Evolutionary conservation across 305 asterid species (phyloP).

Genomic region (Salvia sclarea): DNA sequence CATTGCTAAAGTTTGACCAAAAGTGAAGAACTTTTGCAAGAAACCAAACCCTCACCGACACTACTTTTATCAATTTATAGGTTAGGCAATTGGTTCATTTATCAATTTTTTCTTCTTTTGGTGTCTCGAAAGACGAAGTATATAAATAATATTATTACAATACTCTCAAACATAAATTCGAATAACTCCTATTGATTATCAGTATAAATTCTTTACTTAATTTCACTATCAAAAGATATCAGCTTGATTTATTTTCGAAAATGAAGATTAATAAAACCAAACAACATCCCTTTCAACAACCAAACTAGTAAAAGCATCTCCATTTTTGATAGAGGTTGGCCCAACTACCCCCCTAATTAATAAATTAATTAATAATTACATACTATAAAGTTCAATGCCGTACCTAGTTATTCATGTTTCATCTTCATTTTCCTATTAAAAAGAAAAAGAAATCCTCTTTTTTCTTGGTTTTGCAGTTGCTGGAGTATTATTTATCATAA

Average conservation of each 20-base stretch:
- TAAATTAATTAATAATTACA: too few species aligned
- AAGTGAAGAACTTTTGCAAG: background rate
- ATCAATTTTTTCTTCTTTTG: background rate
- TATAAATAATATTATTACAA: background rate
- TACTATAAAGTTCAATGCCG: background rate
- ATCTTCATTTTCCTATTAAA: background rate
- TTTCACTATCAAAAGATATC: background rate
- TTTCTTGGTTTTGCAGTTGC: too few species aligned
- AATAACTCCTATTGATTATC: background rate
- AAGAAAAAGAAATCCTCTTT: too few species aligned
- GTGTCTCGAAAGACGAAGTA: too few species aligned
- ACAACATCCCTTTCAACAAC: background rate
- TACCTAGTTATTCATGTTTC: background rate
- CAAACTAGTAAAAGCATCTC: slow-evolving; percentile 16
- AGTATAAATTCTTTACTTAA: background rate
- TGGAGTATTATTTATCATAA: background rate
- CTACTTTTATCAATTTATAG: background rate
- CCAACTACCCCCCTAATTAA: background rate
- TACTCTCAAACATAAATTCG: background rate
- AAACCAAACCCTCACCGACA: slow-evolving; percentile 27
- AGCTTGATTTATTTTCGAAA: background rate
- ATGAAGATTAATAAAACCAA: background rate
- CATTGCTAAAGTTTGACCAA: slow-evolving; percentile 18
- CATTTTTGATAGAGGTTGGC: slow-evolving; percentile 6
- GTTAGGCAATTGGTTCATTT: too few species aligned